Conservation (phyloP, 805 yeast species). For the Cyberlindnera americana region DNA sequence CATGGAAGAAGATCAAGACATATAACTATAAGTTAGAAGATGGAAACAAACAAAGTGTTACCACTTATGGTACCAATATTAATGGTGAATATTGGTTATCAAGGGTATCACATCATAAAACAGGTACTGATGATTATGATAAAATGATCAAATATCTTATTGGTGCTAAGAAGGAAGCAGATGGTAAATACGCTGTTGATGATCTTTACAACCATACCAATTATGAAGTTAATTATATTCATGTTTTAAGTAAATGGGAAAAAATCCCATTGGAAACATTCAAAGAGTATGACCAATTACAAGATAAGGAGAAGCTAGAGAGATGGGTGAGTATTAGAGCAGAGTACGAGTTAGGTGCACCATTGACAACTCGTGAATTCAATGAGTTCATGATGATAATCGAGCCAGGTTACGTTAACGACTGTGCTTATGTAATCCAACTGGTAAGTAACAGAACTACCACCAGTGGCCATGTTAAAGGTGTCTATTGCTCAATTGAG, state of each 20-base stretch:
- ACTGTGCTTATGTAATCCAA: constrained; percentile 32
- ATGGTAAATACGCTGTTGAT: constrained; percentile 13
- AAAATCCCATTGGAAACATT: constrained; percentile 22
- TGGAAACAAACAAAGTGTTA: constrained; percentile 27
- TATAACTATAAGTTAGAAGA: constrained; percentile 28
- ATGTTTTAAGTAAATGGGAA: constrained; percentile 29
- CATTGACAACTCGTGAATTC: constrained; percentile 36
- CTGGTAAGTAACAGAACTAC: constrained; percentile 28
- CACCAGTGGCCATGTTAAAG: constrained; percentile 28
- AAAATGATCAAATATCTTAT: constrained; percentile 27
- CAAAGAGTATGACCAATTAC: constrained; percentile 14
- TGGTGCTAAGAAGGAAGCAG: constrained; percentile 26
- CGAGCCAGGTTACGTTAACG: constrained; percentile 25
- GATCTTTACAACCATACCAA: constrained; percentile 31
- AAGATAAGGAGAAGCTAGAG: constrained; percentile 8
- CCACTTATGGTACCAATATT: constrained; percentile 28
- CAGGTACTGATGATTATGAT: constrained; percentile 24
- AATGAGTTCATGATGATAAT: constrained; percentile 32
- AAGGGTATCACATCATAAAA: constrained; percentile 28
- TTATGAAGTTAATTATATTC: constrained; percentile 34
- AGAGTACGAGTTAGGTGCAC: constrained; percentile 36
- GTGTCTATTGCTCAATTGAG: constrained; percentile 36
- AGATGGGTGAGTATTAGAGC: constrained; percentile 31
- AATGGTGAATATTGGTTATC: constrained; percentile 34
- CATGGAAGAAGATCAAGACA: constrained; percentile 33